A percentile compares a stretch with the other conserved stretches of the same genome.
Conservation (phyloP, 306 rosid species). For the Echinosophora koreensis region DNA sequence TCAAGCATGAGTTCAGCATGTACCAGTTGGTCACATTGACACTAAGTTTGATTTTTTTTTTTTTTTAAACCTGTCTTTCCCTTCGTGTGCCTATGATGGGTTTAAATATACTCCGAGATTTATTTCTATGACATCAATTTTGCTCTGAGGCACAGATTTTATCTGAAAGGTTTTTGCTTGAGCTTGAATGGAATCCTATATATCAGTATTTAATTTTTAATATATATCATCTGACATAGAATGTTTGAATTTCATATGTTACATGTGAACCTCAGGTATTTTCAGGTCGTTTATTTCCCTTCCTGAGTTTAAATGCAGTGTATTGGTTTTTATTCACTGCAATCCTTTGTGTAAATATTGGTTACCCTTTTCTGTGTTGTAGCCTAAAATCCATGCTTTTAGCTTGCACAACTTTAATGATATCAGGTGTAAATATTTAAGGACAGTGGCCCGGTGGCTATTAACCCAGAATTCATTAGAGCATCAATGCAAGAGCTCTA, state of each 20-base stretch:
- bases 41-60: background rate
- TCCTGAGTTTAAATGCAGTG: background rate
- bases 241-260: background rate
- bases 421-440: too few species aligned
- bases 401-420: too few species aligned
- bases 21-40: background rate
- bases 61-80: too few species aligned
- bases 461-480: too few species aligned
- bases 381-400: too few species aligned
- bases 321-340: background rate
- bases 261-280: background rate
- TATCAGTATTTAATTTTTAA: too few species aligned
- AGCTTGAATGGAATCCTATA: too few species aligned
- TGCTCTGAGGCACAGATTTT: constrained; percentile 68
- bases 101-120: constrained; percentile 82
- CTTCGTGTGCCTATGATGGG: constrained; percentile 65
- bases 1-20: background rate
- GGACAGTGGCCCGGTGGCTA: too few species aligned
- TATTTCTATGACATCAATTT: constrained; percentile 55
- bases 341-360: too few species aligned
- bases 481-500: too few species aligned
- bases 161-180: background rate
- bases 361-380: too few species aligned
- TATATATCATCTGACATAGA: background rate
- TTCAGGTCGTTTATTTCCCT: fast-evolving